phyloP scores from a whole-genome alignment of 192 early-diverging fungal species.

The Entophlyctis luteolus region DNA sequence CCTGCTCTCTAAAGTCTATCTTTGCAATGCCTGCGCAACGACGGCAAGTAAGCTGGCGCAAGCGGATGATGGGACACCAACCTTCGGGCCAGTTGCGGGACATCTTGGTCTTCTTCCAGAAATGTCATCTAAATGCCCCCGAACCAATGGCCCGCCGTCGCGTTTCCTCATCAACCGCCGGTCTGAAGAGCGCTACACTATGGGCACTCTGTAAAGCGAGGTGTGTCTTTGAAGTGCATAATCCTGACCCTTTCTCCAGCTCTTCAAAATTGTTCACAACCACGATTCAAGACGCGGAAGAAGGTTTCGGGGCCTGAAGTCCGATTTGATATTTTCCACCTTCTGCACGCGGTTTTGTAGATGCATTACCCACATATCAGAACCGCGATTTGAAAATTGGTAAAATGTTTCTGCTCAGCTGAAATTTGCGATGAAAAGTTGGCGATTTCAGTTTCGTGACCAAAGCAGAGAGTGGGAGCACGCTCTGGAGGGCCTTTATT shows the following conservation, averaged over 20 bases:
- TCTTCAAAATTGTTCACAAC: neutral
- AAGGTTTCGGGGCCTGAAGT: slow-evolving; percentile 85
- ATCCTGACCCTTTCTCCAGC: neutral
- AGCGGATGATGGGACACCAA: neutral
- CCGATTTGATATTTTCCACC: slow-evolving; percentile 78
- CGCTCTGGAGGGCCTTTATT: slow-evolving; percentile 75
- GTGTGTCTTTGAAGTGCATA: slow-evolving; percentile 30
- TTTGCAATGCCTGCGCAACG: slow-evolving; percentile 20
- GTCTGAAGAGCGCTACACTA: slow-evolving; percentile 28
- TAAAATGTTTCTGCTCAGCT: slow-evolving; percentile 83
- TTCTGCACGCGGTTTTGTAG: slow-evolving; percentile 73
- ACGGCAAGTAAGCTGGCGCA: neutral
- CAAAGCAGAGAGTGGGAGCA: slow-evolving; percentile 77
- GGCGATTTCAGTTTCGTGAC: slow-evolving; percentile 96
- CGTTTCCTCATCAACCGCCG: slow-evolving; percentile 36
- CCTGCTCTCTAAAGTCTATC: slow-evolving; percentile 46
- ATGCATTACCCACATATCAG: slow-evolving; percentile 80
- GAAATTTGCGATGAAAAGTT: slow-evolving; percentile 80
- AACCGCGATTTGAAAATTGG: slow-evolving; percentile 95
- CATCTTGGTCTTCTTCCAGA: neutral
- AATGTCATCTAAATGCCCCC: too few relatives aligned
- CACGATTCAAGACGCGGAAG: slow-evolving; percentile 59
- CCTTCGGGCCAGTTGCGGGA: slow-evolving; percentile 21
- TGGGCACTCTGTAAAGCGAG: slow-evolving; percentile 48
- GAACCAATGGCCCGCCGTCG: too few relatives aligned